phyloP scores from a whole-genome alignment of 2,329 filamentous ascomycete genomes.

The Lasiodiplodia sp. region DNA sequence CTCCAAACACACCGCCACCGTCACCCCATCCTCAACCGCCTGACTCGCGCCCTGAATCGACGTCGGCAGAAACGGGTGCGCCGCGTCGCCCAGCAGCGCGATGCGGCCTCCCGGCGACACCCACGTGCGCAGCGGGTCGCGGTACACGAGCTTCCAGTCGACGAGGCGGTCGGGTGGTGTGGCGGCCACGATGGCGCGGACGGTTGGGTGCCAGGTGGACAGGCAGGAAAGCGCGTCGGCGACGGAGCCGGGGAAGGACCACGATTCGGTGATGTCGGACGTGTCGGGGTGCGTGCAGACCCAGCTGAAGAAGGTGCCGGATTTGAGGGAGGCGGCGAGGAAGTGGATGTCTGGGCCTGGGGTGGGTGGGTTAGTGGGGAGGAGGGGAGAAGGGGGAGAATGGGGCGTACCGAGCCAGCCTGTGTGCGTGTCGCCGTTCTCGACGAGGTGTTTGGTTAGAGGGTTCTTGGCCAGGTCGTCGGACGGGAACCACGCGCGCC shows the following conservation, averaged over 20 bases:
- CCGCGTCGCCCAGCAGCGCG: conserved; percentile 59
- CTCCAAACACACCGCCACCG: conserved; percentile 35
- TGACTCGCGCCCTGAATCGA: conserved; percentile 60
- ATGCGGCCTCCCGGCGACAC: conserved; percentile 55
- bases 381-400: too few relatives aligned
- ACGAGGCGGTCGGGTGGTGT: conserved; percentile 50
- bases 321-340: conserved; percentile 44
- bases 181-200: conserved; percentile 55
- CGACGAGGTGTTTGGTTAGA: conserved; percentile 41
- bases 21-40: conserved; percentile 56
- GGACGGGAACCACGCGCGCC: conserved; percentile 53
- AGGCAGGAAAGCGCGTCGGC: conserved; percentile 39
- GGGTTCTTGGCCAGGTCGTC: conserved; percentile 42
- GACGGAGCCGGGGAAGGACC: conserved; percentile 43
- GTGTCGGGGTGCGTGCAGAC: conserved; percentile 45
- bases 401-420: conserved; percentile 35
- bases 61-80: conserved; percentile 61
- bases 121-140: conserved; percentile 60
- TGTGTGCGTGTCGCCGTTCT: conserved; percentile 37
- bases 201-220: conserved; percentile 52
- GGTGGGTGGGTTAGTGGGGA: background rate
- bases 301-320: conserved; percentile 46
- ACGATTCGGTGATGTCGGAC: conserved; percentile 44
- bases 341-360: conserved; percentile 45
- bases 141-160: conserved; percentile 63